Evolutionary conservation across 805 yeast species (phyloP).

Genomic region (Brettanomyces custersianus): DNA sequence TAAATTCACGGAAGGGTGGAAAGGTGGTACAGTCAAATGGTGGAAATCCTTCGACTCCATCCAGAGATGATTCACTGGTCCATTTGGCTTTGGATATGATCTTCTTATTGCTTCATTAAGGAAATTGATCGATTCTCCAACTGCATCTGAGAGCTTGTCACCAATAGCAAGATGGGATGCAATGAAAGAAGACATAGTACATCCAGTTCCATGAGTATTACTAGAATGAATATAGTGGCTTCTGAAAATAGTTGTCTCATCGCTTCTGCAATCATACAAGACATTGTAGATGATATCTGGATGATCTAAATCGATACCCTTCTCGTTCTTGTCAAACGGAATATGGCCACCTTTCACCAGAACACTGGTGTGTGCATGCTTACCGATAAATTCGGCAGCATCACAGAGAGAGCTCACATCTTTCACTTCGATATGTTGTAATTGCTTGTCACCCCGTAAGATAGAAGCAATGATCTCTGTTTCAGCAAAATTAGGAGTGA

Average conservation of each 20-base stretch:
- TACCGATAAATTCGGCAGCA: constrained; percentile 31
- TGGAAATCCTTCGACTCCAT: background rate
- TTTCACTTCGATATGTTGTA: constrained; percentile 10
- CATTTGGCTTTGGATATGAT: constrained; percentile 35
- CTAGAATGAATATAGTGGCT: constrained; percentile 7
- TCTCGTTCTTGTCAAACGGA: constrained; percentile 31
- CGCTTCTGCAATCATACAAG: constrained; percentile 1
- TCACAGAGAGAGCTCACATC: constrained; percentile 23
- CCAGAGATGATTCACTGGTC: constrained; percentile 65
- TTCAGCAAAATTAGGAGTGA: constrained; percentile 78
- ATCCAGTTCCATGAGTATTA: constrained; percentile 83
- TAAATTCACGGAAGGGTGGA: constrained; percentile 8
- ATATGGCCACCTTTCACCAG: constrained; percentile 81
- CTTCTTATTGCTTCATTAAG: constrained; percentile 54
- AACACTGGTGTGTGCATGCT: constrained; percentile 36
- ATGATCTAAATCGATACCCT: constrained; percentile 10
- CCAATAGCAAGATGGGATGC: constrained; percentile 65
- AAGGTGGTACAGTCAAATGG: constrained; percentile 10
- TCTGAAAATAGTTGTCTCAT: background rate
- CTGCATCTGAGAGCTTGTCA: constrained; percentile 33
- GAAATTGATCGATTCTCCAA: constrained; percentile 49
- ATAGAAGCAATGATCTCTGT: constrained; percentile 33
- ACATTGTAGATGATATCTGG: constrained; percentile 10
- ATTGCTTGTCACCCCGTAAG: constrained; percentile 19
- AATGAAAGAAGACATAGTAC: constrained; percentile 73